Conservation (phyloP, 768 basidiomycete genomes). For the Lactifluus echinatus region DNA sequence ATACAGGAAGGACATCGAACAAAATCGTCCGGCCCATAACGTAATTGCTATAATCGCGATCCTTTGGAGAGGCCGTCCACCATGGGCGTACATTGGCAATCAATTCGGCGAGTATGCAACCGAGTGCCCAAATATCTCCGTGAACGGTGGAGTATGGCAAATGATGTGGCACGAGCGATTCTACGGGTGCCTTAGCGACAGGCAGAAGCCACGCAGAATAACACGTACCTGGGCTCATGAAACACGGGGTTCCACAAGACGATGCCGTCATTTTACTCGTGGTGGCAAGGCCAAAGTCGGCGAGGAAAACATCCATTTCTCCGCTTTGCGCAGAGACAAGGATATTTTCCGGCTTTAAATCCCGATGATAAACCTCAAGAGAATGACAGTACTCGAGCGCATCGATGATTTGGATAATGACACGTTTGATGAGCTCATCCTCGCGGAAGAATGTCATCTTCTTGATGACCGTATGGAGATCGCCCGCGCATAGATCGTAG, state of each 20-base stretch:
- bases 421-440: neutral
- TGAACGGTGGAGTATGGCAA: neutral
- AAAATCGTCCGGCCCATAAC: neutral
- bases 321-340: neutral
- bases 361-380: neutral
- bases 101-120: slow-evolving; percentile 13
- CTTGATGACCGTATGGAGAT: neutral
- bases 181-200: neutral
- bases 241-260: no score
- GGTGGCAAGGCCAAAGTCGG: neutral
- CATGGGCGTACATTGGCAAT: slow-evolving; percentile 5
- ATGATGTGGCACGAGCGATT: neutral
- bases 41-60: neutral
- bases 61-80: neutral
- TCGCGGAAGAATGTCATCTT: neutral
- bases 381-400: neutral
- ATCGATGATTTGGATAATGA: neutral
- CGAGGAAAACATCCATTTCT: neutral
- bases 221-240: neutral
- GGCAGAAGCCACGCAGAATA: no score
- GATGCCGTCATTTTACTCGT: neutral
- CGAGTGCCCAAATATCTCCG: slow-evolving; percentile 15
- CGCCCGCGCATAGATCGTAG: neutral
- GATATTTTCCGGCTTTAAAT: neutral
- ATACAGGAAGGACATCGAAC: slow-evolving; percentile 19